A percentile compares a stretch with the other conserved stretches of the same genome.
These are phyloP conservation scores for Lactarius evosmus DNA, from an alignment of 768 basidiomycete genomes.

Conservation along the genomic window DNA sequence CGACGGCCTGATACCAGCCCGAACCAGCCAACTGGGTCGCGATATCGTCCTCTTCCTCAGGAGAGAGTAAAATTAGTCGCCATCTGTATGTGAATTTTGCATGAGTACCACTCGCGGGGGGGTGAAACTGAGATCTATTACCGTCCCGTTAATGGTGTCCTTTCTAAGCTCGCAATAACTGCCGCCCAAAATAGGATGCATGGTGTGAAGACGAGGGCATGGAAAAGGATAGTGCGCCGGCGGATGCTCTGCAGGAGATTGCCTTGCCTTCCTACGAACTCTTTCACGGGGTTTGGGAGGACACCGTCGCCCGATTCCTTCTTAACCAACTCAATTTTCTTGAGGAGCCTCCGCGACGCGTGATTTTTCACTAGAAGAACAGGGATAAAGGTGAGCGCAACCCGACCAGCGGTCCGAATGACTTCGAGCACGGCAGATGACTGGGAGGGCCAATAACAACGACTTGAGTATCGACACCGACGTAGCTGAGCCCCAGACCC, in stretches of 20 bases:
- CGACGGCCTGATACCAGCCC: conserved; percentile 85
- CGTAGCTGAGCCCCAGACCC: conserved; percentile 22
- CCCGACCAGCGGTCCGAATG: conserved; percentile 64
- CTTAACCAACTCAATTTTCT: conserved; percentile 45
- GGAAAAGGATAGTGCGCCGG: conserved; percentile 47
- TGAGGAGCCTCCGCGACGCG: conserved; percentile 49
- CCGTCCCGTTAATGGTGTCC: conserved; percentile 85
- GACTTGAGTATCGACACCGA: conserved; percentile 21
- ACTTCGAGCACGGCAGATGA: conserved; percentile 69
- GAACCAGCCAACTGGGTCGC: conserved; percentile 75
- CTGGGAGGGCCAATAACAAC: conserved; percentile 37
- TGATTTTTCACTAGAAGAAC: conserved; percentile 59
- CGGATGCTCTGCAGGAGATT: conserved; percentile 48
- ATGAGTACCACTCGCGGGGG: conserved; percentile 2
- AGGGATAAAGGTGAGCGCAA: conserved; percentile 75
- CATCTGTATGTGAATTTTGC: conserved; percentile 46
- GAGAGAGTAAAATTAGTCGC: conserved; percentile 85
- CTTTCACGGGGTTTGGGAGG: conserved; percentile 34
- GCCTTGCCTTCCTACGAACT: conserved; percentile 52
- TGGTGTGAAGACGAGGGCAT: conserved; percentile 59
- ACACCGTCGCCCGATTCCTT: conserved; percentile 35
- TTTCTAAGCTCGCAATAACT: conserved; percentile 68
- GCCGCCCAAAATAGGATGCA: conserved; percentile 61
- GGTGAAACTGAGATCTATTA: conserved; percentile 32
- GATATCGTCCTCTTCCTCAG: conserved; percentile 90